A percentile compares a stretch with the other conserved stretches of the same genome.
Evolutionary conservation across 805 yeast species (phyloP).

Genomic region (Blastobotrys americana): DNA sequence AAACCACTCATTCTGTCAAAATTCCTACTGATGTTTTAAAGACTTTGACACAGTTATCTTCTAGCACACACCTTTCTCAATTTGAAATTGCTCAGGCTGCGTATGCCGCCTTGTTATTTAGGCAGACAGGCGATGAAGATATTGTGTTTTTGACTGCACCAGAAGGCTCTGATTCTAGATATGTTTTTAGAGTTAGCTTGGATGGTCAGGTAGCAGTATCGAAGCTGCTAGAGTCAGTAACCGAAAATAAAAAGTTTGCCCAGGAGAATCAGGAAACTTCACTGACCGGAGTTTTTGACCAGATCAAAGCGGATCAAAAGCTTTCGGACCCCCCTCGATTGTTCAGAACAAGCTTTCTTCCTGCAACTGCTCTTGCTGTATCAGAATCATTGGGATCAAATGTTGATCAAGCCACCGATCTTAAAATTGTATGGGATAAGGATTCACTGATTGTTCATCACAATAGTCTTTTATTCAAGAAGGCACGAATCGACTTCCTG

Average conservation of each 20-base stretch:
- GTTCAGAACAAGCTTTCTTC: slow-evolving; percentile 37
- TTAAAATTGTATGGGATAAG: slow-evolving; percentile 39
- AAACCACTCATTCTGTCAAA: slow-evolving; percentile 43
- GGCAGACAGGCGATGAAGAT: slow-evolving; percentile 93
- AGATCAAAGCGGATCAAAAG: slow-evolving; percentile 43
- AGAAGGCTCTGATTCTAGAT: not conserved
- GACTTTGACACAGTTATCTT: slow-evolving; percentile 17
- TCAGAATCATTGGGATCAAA: slow-evolving; percentile 11
- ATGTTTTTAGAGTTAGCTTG: not conserved
- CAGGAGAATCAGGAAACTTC: slow-evolving; percentile 39
- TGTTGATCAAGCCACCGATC: slow-evolving; percentile 39
- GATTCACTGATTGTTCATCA: slow-evolving; percentile 44
- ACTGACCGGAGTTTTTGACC: slow-evolving; percentile 44
- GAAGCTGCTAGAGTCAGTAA: slow-evolving; percentile 29
- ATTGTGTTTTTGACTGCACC: slow-evolving; percentile 44
- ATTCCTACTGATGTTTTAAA: slow-evolving; percentile 21
- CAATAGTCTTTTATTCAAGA: slow-evolving; percentile 68
- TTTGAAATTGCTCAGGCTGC: slow-evolving; percentile 56
- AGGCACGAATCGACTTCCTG: slow-evolving; percentile 59
- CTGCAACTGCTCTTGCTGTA: slow-evolving; percentile 7
- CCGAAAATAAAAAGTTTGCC: slow-evolving; percentile 31
- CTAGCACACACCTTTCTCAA: slow-evolving; percentile 22
- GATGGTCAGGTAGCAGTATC: not conserved
- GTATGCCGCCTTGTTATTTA: slow-evolving; percentile 61
- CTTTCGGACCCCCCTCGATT: slow-evolving; percentile 55